phyloP scores from a whole-genome alignment of 768 basidiomycete species.

The Hortiboletus campestris region DNA sequence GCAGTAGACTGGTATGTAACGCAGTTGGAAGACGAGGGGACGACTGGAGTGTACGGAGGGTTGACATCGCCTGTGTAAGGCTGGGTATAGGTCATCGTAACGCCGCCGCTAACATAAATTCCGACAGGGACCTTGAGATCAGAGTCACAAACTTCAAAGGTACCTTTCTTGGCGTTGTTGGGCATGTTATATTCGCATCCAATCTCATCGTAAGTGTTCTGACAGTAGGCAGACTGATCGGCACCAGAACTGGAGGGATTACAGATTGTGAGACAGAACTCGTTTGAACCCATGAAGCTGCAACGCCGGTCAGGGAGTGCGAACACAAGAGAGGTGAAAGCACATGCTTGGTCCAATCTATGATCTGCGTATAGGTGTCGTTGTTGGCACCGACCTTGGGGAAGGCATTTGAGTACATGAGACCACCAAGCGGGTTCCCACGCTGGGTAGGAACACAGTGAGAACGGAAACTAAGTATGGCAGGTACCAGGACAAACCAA shows the following conservation, averaged over 20 bases:
- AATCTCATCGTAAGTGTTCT: slow-evolving; percentile 71
- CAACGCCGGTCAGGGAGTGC: slow-evolving; percentile 8
- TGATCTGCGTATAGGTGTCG: slow-evolving; percentile 48
- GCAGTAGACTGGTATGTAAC: slow-evolving; percentile 34
- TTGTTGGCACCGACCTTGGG: slow-evolving; percentile 42
- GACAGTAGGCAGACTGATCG: slow-evolving; percentile 49
- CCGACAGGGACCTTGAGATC: slow-evolving; percentile 66
- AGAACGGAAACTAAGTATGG: slow-evolving; percentile 12
- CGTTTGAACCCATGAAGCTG: slow-evolving; percentile 61
- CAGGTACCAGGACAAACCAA: slow-evolving; percentile 32
- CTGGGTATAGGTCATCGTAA: slow-evolving; percentile 43
- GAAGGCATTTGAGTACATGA: slow-evolving; percentile 62
- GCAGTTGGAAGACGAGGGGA: slow-evolving; percentile 47
- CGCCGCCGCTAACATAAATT: slow-evolving; percentile 41
- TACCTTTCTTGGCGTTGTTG: slow-evolving; percentile 50
- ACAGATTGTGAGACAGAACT: slow-evolving; percentile 73
- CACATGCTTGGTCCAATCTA: slow-evolving; percentile 64
- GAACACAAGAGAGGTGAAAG: not conserved
- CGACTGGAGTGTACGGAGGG: slow-evolving; percentile 41
- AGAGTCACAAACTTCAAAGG: slow-evolving; percentile 64
- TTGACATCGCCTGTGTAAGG: slow-evolving; percentile 33
- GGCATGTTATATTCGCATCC: slow-evolving; percentile 78
- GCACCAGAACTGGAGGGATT: slow-evolving; percentile 46
- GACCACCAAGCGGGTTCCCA: slow-evolving; percentile 78
- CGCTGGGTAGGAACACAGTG: slow-evolving; percentile 37